phyloP scores from a whole-genome alignment of 306 rosid species.

The Hylodesmum podocarpum region DNA sequence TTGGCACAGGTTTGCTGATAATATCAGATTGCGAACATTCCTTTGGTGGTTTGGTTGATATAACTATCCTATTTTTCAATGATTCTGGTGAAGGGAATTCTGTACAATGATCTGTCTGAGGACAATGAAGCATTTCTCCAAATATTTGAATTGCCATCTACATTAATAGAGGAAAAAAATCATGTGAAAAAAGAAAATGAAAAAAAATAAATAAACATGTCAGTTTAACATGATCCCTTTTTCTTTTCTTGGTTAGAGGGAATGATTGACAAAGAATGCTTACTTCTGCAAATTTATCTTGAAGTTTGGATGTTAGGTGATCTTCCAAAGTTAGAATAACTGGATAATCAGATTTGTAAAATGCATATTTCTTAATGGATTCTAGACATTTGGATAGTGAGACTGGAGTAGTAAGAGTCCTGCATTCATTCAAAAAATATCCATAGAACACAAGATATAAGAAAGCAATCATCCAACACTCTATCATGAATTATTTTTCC shows the following conservation, averaged over 20 bases:
- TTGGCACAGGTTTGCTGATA: neutral
- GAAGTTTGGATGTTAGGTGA: conserved; percentile 68
- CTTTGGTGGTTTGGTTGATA: conserved; percentile 93
- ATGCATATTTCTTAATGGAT: conserved; percentile 75
- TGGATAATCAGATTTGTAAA: conserved; percentile 73
- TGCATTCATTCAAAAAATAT: conserved; percentile 39
- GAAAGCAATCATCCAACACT: neutral
- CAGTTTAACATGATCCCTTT: neutral
- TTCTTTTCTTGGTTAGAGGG: neutral
- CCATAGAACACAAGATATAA: neutral
- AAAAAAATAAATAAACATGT: neutral
- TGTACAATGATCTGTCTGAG: conserved; percentile 42
- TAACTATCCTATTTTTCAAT: conserved; percentile 53
- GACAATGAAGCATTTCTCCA: conserved; percentile 70
- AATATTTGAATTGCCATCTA: conserved; percentile 64
- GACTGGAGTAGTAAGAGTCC: conserved; percentile 88
- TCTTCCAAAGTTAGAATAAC: conserved; percentile 88
- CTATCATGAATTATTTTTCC: neutral
- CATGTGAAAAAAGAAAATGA: conserved; percentile 18
- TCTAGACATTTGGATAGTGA: conserved; percentile 67
- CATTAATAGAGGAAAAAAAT: conserved; percentile 24
- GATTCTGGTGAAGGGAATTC: conserved; percentile 88
- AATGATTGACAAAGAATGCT: neutral
- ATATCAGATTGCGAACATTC: conserved; percentile 38
- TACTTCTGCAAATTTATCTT: conserved; percentile 71